Percentiles rank a stretch among this genome's conserved stretches.
These are phyloP conservation scores for Puccinia sorghi DNA, from an alignment of 1,284 basidiomycete species.

Conservation along the genomic window DNA sequence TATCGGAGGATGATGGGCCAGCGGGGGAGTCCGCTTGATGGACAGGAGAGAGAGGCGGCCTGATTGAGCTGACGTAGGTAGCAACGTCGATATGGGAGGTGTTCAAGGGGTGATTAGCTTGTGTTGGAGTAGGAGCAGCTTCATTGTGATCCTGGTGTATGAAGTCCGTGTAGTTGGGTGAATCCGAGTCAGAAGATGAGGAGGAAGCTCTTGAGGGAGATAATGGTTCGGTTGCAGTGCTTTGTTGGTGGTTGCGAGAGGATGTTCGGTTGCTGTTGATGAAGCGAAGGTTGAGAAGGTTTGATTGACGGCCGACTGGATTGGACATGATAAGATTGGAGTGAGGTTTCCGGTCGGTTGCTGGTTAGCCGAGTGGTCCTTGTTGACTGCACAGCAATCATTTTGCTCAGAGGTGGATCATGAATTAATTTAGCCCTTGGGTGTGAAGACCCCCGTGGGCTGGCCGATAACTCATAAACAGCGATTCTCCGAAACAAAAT, in stretches of 20 bases:
- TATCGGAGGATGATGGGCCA: slow-evolving; percentile 3
- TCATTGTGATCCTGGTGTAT: not conserved
- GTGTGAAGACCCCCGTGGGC: no score
- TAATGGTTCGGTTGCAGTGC: slow-evolving; percentile 4
- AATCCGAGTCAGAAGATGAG: not conserved
- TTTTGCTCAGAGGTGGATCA: no score
- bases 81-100: not conserved
- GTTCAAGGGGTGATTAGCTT: no score
- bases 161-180: slow-evolving; percentile 19
- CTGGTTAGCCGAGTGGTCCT: not conserved
- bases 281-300: slow-evolving; percentile 39
- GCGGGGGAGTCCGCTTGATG: not conserved
- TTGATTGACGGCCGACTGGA: slow-evolving; percentile 22
- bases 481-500: no score
- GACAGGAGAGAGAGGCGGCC: slow-evolving; percentile 21
- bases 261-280: slow-evolving; percentile 3
- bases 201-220: slow-evolving; percentile 14
- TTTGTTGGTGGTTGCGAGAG: not conserved
- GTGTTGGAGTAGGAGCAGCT: not conserved
- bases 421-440: no score
- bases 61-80: slow-evolving; percentile 33
- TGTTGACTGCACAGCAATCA: no score
- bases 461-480: no score
- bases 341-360: not conserved
- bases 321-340: not conserved